Evolutionary conservation across 352 stramenopile genomes (phyloP).

Genomic region (Phytophthora citrophthora): DNA sequence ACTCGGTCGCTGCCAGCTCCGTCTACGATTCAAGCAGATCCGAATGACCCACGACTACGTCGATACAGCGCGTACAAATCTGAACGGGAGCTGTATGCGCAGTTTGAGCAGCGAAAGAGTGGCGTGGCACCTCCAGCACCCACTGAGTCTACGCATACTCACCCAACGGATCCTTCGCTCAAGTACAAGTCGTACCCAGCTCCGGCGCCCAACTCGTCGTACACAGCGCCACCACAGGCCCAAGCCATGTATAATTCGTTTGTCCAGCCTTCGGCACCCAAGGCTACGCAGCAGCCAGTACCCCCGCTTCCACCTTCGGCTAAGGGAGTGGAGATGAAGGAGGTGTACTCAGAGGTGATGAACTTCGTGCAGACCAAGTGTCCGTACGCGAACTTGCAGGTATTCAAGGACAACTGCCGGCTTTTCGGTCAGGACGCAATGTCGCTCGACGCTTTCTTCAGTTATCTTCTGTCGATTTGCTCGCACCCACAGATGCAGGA

Average conservation of each 20-base stretch:
- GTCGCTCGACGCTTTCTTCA: constrained; percentile 84
- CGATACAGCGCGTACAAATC: constrained; percentile 84
- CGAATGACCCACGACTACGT: constrained; percentile 71
- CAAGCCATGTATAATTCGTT: constrained; percentile 55
- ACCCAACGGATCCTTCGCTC: constrained; percentile 56
- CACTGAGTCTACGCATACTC: constrained; percentile 46
- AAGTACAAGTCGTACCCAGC: constrained; percentile 71
- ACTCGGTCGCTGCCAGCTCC: constrained; percentile 31
- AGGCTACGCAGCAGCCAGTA: constrained; percentile 40
- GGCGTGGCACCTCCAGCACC: constrained; percentile 25
- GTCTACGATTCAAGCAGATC: constrained; percentile 37
- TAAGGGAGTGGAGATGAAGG: constrained; percentile 76
- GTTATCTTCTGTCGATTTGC: constrained; percentile 85
- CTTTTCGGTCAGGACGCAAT: constrained; percentile 88
- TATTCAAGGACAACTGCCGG: constrained; percentile 91
- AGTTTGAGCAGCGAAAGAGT: constrained; percentile 67
- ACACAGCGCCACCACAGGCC: constrained; percentile 42
- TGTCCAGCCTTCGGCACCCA: constrained; percentile 41
- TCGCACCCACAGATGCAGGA: constrained; percentile 75
- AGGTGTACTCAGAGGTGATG: constrained; percentile 85
- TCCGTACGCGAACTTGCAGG: constrained; percentile 81
- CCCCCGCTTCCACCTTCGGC: constrained; percentile 62
- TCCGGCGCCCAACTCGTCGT: constrained; percentile 43
- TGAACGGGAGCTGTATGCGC: constrained; percentile 79
- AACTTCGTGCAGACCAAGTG: constrained; percentile 78